Evolutionary conservation across 495 filamentous ascomycete genomes (phyloP).

Genomic region (Penicillium odoratum): DNA sequence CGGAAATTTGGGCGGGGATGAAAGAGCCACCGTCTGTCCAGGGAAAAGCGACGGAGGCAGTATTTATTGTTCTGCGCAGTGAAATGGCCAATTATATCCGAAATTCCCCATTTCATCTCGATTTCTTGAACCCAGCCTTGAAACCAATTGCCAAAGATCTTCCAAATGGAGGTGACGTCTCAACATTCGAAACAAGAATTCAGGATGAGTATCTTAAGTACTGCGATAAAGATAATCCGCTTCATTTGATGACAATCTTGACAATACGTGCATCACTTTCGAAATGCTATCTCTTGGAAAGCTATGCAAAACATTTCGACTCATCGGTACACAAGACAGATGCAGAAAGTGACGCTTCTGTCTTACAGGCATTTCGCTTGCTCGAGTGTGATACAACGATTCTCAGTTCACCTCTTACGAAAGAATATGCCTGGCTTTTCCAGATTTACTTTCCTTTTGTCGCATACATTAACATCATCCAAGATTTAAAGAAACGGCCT

Average conservation of each 20-base stretch:
- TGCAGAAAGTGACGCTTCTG: constrained; percentile 34
- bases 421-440: constrained; percentile 47
- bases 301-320: constrained; percentile 35
- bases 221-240: constrained; percentile 37
- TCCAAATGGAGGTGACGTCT: constrained; percentile 26
- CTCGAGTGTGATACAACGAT: constrained; percentile 52
- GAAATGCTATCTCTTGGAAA: constrained; percentile 46
- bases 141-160: constrained; percentile 35
- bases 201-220: constrained; percentile 48
- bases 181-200: constrained; percentile 41
- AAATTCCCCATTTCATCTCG: constrained; percentile 46
- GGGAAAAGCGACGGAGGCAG: constrained; percentile 44
- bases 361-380: constrained; percentile 42
- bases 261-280: constrained; percentile 43
- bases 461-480: constrained; percentile 50
- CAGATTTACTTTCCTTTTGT: constrained; percentile 53
- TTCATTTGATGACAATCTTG: constrained; percentile 52
- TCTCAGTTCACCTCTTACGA: constrained; percentile 45
- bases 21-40: constrained; percentile 37
- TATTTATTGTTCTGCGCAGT: constrained; percentile 52
- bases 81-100: constrained; percentile 51
- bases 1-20: constrained; percentile 53
- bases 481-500: constrained; percentile 46
- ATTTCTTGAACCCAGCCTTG: constrained; percentile 50
- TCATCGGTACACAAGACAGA: constrained; percentile 26